Conservation (phyloP, 1,284 basidiomycete species). For the Pterulicium gracile region DNA sequence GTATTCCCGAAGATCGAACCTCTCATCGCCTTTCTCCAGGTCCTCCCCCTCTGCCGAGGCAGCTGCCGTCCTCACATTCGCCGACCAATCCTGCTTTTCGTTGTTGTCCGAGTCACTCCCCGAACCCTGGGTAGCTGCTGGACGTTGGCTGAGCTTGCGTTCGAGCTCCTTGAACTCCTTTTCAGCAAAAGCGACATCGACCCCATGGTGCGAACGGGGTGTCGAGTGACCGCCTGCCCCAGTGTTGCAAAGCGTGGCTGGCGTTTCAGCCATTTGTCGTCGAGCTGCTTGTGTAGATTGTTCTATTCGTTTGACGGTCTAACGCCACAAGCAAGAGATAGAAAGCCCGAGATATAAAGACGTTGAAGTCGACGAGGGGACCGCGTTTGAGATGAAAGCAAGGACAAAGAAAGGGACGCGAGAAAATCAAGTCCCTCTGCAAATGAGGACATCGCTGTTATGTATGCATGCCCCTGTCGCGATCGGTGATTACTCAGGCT, state of each 20-base stretch:
- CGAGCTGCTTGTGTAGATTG: no score
- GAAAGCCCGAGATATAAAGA: no score
- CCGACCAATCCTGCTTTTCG: constrained; percentile 12
- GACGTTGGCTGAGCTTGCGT: constrained; percentile 14
- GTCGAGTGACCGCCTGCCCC: constrained; percentile 5
- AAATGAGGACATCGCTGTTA: no score
- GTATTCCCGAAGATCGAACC: constrained; percentile 70
- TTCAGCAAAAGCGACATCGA: constrained; percentile 38
- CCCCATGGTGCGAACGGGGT: constrained; percentile 14
- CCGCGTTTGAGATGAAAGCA: no score
- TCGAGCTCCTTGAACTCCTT: constrained; percentile 43
- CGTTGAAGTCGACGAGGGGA: no score
- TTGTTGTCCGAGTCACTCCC: constrained; percentile 9
- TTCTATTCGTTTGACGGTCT: no score
- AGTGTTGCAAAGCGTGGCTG: not conserved
- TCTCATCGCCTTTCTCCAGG: constrained; percentile 34
- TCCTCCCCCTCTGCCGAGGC: constrained; percentile 22
- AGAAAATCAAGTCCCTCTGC: no score
- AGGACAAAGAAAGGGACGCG: no score
- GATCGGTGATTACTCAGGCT: no score
- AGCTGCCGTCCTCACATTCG: constrained; percentile 13
- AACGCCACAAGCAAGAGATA: no score
- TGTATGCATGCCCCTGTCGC: no score
- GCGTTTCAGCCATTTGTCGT: not conserved
- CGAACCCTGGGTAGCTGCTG: not conserved